Evolutionary conservation across 306 rosid species (phyloP), one percentile per base, ranked within the genome.

Genomic region (Ziziphus jujuba): DNA sequence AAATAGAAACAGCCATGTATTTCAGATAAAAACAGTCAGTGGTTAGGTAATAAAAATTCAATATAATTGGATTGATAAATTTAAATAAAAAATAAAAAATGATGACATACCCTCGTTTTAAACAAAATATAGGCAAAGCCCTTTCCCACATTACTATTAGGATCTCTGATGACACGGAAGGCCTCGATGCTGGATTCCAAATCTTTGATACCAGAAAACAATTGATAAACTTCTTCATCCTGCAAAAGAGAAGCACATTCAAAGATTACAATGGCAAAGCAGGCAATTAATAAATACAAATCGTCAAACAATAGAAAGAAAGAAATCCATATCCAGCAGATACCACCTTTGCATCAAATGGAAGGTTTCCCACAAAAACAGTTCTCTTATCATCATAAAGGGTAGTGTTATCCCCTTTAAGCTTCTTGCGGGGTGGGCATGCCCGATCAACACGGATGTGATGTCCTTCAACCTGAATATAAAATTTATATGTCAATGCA

Each of bases 401-500:
- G 15, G 80, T 36, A 59, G 71, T 52, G 53, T 31, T 85, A 55
- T 89, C 99, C 65, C 91, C 89, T 66, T 90, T 93, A 69, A 54
- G 81, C 78, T 86, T 93, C 85, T 93, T 93, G 66, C 97, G 91
- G 54, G 99, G 99, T 2, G 99, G 99, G 85, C 97, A 93, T 49
- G 99, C 99, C 81, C 90, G 69, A 70, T 93, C 99, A 69, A 93
- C 97, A 56, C 97, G 97, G 25, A 90, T 85, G 73, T 90, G 99
- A 67, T 90, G 88, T 66, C 89, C 99, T 61, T 74, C 97, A 74
- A 93, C 73, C 99, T 90, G 72, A 56, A 74, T 51, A 48, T 82
- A 73, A 11, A 66, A 48, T 43, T 7, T 74, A 69, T 59, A 65
- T 34, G 49, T 45, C 16, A 40, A 21, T 20, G 51, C 11, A 63